Base-by-base conservation (phyloP, 352 stramenopile genomes). In the Blastocystis sp. region DNA sequence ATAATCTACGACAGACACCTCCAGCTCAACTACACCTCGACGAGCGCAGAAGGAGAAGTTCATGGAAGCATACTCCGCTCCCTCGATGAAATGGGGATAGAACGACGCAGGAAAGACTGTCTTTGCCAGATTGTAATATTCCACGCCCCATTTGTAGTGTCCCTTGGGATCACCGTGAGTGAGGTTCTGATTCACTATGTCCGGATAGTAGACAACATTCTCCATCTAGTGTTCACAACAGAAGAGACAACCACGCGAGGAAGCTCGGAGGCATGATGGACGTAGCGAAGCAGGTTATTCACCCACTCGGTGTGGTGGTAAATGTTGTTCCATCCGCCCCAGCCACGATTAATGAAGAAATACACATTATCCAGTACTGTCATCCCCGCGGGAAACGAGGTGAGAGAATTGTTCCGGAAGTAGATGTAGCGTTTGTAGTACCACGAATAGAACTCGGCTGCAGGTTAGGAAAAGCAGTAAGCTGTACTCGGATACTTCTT, bases 241-340 rank as follows among this genome's bases (percentile, higher is more conserved):
- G 18, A 45, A 13, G 11, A 7, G 29, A 45, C 26, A 23, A 6
- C 3, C 2, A 84, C 73, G 23, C 45, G 50, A 2, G 73, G 73
- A 8, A 84, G 50, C 23, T 26, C 45, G 13, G 73, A 18, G 0
- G 73, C 47, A 26, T 84, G 45, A 29, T 84, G 73, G 5, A 84
- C 73, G 41, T 84, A 84, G 56, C 73, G 73, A 69, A 84, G 73
- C 4, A 84, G 26, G 55, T 84, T 84, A 34, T 84, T 47, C 0
- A 84, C 62, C 73, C 73, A 84, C 39, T 84, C 73, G 43, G 73
- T 84, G 55, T 84, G 73, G 56, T 84, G 73, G 41, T 84, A 84
- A 45, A 84, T 84, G 50, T 84, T 84, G 73, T 84, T 84, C 73
- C 73, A 84, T 37, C 73, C 73, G 39, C 73, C 73, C 73, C 73